Percentiles rank a stretch among this genome's conserved stretches.
Evolutionary conservation across 805 yeast species (phyloP).

Genomic region (Candida awuae): DNA sequence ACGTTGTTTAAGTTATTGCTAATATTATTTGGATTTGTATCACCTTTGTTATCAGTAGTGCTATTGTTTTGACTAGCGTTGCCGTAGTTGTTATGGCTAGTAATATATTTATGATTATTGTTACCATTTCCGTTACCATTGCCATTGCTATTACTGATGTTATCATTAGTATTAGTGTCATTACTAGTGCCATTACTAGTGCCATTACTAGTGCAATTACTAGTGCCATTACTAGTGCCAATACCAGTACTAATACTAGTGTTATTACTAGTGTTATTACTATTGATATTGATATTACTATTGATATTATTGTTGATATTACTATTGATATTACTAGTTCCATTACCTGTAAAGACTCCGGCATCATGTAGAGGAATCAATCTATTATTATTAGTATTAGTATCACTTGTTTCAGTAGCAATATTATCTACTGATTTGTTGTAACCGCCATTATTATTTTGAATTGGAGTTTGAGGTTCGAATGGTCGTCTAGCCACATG

Average conservation of each 20-base stretch:
- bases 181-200: neutral
- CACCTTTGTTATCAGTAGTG: too few species aligned
- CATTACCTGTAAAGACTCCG: too few species aligned
- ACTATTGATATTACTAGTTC: too few species aligned
- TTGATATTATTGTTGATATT: too few species aligned
- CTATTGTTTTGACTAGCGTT: too few species aligned
- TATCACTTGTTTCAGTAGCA: neutral
- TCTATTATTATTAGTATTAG: neutral
- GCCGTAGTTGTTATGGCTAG: too few species aligned
- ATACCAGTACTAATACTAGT: neutral
- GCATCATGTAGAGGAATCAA: too few species aligned
- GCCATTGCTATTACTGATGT: neutral
- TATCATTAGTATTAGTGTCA: neutral
- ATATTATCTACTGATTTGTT: too few species aligned
- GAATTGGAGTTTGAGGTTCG: neutral
- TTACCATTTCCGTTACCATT: neutral
- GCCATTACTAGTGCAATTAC: neutral
- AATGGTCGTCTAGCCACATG: constrained; percentile 25
- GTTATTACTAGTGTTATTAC: neutral
- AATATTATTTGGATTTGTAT: too few species aligned
- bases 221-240: neutral
- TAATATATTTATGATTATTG: neutral
- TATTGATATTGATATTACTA: neutral
- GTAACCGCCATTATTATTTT: neutral
- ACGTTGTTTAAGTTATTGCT: too few species aligned